Conservation (phyloP, 441 rosid species). For the Erysimum cheiri region DNA sequence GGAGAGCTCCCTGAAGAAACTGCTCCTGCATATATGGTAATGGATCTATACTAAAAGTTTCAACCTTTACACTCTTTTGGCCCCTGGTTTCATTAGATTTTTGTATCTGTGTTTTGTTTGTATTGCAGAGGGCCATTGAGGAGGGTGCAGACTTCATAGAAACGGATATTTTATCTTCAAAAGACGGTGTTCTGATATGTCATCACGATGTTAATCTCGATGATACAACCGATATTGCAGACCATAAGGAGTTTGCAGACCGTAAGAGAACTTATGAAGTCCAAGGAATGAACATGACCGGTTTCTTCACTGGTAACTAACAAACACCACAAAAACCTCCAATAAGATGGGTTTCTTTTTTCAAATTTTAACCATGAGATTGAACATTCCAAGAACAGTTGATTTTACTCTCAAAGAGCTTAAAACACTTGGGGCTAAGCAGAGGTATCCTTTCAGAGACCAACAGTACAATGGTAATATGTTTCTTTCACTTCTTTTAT, state of each 20-base stretch:
- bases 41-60: slow-evolving; percentile 14
- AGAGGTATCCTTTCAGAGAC: slow-evolving; percentile 80
- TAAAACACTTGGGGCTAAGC: slow-evolving; percentile 72
- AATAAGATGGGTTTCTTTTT: neutral
- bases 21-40: slow-evolving; percentile 82
- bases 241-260: slow-evolving; percentile 77
- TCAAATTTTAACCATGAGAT: neutral
- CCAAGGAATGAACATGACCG: slow-evolving; percentile 73
- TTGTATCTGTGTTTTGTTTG: neutral
- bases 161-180: slow-evolving; percentile 81
- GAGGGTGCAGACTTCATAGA: slow-evolving; percentile 98
- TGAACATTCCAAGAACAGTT: slow-evolving; percentile 52
- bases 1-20: slow-evolving; percentile 98
- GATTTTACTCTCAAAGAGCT: slow-evolving; percentile 86
- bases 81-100: slow-evolving; percentile 1
- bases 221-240: slow-evolving; percentile 69
- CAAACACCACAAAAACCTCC: neutral
- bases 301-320: slow-evolving; percentile 75
- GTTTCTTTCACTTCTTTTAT: neutral
- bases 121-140: slow-evolving; percentile 84
- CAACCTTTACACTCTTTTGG: slow-evolving; percentile 17
- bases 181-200: slow-evolving; percentile 90
- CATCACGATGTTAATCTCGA: slow-evolving; percentile 86
- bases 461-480: slow-evolving; percentile 78
- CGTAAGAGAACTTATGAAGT: slow-evolving; percentile 86